phyloP scores from a whole-genome alignment of 2,329 filamentous ascomycete species.

The Penicillium sp. region DNA sequence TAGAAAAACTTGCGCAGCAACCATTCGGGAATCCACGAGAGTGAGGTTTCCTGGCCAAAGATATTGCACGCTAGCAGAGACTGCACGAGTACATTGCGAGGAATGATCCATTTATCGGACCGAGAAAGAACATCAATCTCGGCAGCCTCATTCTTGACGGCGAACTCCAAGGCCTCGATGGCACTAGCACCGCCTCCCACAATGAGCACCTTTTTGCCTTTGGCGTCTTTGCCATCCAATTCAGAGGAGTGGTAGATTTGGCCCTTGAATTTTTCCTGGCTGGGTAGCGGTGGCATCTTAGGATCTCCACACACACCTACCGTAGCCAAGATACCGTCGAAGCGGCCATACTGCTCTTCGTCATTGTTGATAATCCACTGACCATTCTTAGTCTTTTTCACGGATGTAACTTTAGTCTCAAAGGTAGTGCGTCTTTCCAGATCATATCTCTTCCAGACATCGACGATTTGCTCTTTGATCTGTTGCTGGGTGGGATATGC shows the following conservation, averaged over 20 bases:
- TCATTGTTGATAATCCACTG: slow-evolving; percentile 79
- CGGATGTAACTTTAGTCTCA: slow-evolving; percentile 65
- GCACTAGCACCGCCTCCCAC: slow-evolving; percentile 79
- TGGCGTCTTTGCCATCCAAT: slow-evolving; percentile 69
- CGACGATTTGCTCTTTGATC: slow-evolving; percentile 69
- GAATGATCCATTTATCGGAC: slow-evolving; percentile 85
- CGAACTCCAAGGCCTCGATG: slow-evolving; percentile 80
- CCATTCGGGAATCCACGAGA: slow-evolving; percentile 76
- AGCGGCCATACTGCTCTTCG: slow-evolving; percentile 65
- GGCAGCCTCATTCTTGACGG: slow-evolving; percentile 63
- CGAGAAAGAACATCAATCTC: slow-evolving; percentile 73
- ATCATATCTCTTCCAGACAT: slow-evolving; percentile 73
- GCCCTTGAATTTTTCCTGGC: slow-evolving; percentile 71
- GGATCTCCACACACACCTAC: slow-evolving; percentile 78
- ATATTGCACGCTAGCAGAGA: slow-evolving; percentile 73
- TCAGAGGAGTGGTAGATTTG: slow-evolving; percentile 73
- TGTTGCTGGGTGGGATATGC: slow-evolving; percentile 78
- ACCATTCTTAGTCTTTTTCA: slow-evolving; percentile 67
- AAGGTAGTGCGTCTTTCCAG: slow-evolving; percentile 71
- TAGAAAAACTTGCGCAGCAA: slow-evolving; percentile 79
- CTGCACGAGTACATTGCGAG: slow-evolving; percentile 73
- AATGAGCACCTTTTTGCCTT: slow-evolving; percentile 72
- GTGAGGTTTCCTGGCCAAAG: slow-evolving; percentile 70
- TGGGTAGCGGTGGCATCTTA: slow-evolving; percentile 68
- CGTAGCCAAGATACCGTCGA: slow-evolving; percentile 76